A percentile compares a stretch with the other conserved stretches of the same genome.
Evolutionary conservation across 495 filamentous ascomycete genomes (phyloP).

Genomic region (Penicillium chermesinum): DNA sequence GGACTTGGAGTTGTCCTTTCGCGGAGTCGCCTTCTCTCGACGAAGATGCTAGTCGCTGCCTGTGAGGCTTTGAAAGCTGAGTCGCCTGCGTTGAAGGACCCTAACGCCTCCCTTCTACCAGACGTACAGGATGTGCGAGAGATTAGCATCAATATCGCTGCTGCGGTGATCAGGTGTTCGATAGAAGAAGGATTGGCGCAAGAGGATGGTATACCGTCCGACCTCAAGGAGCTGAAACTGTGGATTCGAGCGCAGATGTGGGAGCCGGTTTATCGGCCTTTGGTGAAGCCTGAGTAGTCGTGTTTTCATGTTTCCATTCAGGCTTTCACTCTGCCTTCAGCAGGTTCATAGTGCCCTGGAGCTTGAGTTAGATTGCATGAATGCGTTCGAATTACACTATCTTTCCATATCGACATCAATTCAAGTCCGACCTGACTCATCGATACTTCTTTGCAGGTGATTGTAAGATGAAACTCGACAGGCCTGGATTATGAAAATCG

Average conservation of each 20-base stretch:
- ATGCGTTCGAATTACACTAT: too few species aligned
- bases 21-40: conserved; percentile 55
- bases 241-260: conserved; percentile 93
- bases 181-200: conserved; percentile 63
- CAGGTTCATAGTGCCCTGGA: too few species aligned
- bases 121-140: conserved; percentile 71
- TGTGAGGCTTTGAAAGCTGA: conserved; percentile 64
- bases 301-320: too few species aligned
- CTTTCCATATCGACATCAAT: too few species aligned
- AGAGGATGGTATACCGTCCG: conserved; percentile 35
- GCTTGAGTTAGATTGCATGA: too few species aligned
- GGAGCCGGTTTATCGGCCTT: conserved; percentile 66
- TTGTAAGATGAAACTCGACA: too few species aligned
- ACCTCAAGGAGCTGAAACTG: conserved; percentile 58
- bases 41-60: conserved; percentile 79
- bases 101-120: conserved; percentile 58
- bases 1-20: conserved; percentile 73
- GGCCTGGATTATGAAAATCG: background rate
- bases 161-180: conserved; percentile 69
- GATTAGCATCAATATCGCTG: conserved; percentile 72
- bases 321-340: too few species aligned
- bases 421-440: too few species aligned
- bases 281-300: too few species aligned
- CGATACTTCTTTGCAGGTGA: too few species aligned
- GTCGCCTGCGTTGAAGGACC: conserved; percentile 61